Conservation (phyloP, 352 stramenopile species). For the Globisporangium acanthophoron region DNA sequence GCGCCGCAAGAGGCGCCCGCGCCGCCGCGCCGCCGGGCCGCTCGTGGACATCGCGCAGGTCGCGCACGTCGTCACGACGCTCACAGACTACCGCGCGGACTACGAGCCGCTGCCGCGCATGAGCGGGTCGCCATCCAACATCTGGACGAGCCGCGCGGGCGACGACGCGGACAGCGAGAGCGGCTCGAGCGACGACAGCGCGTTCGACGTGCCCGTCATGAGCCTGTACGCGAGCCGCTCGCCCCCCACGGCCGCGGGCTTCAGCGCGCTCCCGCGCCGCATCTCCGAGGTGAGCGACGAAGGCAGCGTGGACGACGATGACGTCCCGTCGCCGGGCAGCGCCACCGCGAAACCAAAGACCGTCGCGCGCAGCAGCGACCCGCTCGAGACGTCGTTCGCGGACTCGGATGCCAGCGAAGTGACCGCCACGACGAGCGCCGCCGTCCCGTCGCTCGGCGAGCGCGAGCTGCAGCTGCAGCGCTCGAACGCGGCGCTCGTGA, state of each 20-base stretch:
- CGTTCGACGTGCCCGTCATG: slow-evolving; percentile 1
- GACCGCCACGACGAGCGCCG: neutral
- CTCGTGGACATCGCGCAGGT: slow-evolving; percentile 71
- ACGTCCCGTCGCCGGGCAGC: neutral
- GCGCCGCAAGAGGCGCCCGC: slow-evolving; percentile 22
- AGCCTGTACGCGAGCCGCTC: slow-evolving; percentile 1
- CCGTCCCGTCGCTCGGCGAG: slow-evolving; percentile 9
- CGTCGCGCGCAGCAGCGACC: slow-evolving; percentile 8
- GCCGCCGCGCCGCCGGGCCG: slow-evolving; percentile 13
- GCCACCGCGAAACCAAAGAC: neutral
- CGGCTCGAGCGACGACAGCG: neutral
- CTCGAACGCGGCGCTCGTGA: slow-evolving; percentile 25
- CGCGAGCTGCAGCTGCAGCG: slow-evolving; percentile 17
- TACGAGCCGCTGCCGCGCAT: slow-evolving; percentile 31
- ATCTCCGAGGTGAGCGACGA: slow-evolving; percentile 45
- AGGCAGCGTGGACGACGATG: slow-evolving; percentile 27
- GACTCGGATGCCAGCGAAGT: slow-evolving; percentile 12
- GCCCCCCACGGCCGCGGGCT: slow-evolving; percentile 3
- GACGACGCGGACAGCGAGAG: slow-evolving; percentile 2
- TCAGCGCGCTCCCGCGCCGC: slow-evolving; percentile 23
- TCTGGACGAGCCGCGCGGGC: slow-evolving; percentile 46
- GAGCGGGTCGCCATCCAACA: slow-evolving; percentile 26
- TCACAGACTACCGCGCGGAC: slow-evolving; percentile 63
- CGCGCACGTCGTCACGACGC: slow-evolving; percentile 58
- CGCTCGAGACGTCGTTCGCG: slow-evolving; percentile 6